Conservation (phyloP, 441 rosid genomes). For the Euphorbia celastroides region DNA sequence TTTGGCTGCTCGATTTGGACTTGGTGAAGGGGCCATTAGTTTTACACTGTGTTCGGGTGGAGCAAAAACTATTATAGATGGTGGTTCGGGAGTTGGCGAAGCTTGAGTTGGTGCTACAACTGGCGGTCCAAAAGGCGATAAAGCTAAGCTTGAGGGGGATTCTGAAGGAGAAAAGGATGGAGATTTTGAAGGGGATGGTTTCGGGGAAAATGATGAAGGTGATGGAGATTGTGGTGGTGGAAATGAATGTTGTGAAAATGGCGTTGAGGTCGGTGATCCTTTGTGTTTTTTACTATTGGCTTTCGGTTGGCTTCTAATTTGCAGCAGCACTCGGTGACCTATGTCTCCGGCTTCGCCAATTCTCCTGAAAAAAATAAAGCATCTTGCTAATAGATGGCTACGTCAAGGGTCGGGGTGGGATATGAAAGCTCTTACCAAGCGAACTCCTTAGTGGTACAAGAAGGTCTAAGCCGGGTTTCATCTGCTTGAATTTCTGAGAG, state of each 20-base stretch:
- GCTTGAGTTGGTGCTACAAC: slow-evolving; percentile 24
- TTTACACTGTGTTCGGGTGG: slow-evolving; percentile 19
- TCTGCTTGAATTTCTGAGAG: slow-evolving; percentile 39
- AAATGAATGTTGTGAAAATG: slow-evolving; percentile 11
- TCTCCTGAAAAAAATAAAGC: slow-evolving; percentile 27
- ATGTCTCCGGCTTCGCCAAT: slow-evolving; percentile 17
- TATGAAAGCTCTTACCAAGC: slow-evolving; percentile 28
- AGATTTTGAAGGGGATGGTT: slow-evolving; percentile 29
- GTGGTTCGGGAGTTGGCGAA: slow-evolving; percentile 20
- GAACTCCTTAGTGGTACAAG: slow-evolving; percentile 21
- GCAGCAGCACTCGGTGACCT: slow-evolving; percentile 37
- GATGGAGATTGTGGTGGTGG: slow-evolving; percentile 13
- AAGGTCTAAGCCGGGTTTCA: slow-evolving; percentile 26
- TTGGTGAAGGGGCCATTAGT: slow-evolving; percentile 29
- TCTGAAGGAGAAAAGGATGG: slow-evolving; percentile 29
- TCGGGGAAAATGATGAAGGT: slow-evolving; percentile 16
- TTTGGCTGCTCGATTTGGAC: slow-evolving; percentile 21
- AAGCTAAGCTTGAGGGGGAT: slow-evolving; percentile 24
- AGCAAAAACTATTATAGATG: slow-evolving; percentile 15
- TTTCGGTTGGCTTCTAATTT: slow-evolving; percentile 18
- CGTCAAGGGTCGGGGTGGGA: too few relatives aligned
- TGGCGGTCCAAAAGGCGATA: slow-evolving; percentile 34
- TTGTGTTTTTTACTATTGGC: slow-evolving; percentile 2
- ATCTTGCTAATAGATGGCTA: slow-evolving; percentile 14
- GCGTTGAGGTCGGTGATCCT: background rate